Conservation (phyloP, 805 yeast genomes). For the Schwanniomyces sp. region DNA sequence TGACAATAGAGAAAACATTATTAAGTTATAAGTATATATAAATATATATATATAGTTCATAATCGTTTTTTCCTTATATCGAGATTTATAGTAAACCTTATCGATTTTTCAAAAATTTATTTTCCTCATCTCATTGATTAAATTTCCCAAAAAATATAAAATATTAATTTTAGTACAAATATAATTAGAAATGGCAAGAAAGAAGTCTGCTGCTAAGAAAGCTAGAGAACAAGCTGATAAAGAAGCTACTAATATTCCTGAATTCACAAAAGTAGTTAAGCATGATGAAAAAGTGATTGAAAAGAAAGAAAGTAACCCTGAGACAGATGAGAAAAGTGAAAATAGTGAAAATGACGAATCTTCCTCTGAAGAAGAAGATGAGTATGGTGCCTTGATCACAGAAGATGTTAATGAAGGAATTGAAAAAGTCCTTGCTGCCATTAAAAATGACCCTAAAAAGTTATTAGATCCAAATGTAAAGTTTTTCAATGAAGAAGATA, state of each 20-base stretch:
- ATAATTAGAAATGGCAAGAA: conserved; percentile 64
- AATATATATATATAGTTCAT: too few species aligned
- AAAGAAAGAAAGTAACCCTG: conserved; percentile 11
- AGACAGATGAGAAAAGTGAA: conserved; percentile 18
- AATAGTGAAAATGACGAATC: conserved; percentile 17
- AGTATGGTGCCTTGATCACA: conserved; percentile 83
- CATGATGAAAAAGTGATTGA: conserved; percentile 16
- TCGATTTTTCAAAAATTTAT: background rate
- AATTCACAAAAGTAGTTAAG: conserved; percentile 15
- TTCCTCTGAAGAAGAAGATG: conserved; percentile 84
- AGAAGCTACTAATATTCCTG: conserved; percentile 1
- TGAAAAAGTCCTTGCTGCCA: conserved; percentile 65
- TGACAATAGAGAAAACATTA: background rate
- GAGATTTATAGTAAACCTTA: background rate
- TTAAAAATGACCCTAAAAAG: conserved; percentile 63
- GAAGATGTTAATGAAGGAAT: conserved; percentile 83
- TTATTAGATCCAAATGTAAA: conserved; percentile 66
- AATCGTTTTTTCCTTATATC: too few species aligned
- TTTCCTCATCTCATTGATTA: conserved; percentile 1
- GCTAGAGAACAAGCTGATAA: conserved; percentile 51
- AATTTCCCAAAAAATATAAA: background rate
- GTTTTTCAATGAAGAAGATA: conserved; percentile 71
- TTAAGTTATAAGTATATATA: background rate
- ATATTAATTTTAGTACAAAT: background rate
- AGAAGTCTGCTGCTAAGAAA: conserved; percentile 78